Evolutionary conservation across 345 rosid species (phyloP).

Genomic region (Excoecaria cochinchinensis): DNA sequence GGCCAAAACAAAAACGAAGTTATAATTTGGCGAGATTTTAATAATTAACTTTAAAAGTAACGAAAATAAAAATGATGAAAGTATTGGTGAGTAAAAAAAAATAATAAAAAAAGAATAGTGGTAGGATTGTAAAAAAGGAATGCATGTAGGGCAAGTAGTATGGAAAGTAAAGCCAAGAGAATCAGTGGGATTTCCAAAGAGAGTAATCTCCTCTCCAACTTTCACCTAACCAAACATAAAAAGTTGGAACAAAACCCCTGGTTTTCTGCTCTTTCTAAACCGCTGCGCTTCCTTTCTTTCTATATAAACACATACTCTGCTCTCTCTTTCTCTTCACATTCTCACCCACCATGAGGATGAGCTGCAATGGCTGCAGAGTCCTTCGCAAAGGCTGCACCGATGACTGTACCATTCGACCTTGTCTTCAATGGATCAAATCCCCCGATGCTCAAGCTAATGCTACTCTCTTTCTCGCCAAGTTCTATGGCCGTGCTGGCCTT

Average conservation of each 20-base stretch:
- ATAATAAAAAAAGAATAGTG: background rate
- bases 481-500: constrained; percentile 34
- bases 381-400: constrained; percentile 29
- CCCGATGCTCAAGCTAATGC: constrained; percentile 33
- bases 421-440: constrained; percentile 28
- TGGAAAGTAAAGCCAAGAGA: constrained; percentile 1
- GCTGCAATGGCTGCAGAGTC: constrained; percentile 32
- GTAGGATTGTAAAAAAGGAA: constrained; percentile 31
- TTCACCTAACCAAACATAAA: constrained; percentile 18
- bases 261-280: constrained; percentile 31
- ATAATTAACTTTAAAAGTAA: too few relatives aligned
- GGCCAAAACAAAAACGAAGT: too few relatives aligned
- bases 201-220: constrained; percentile 9
- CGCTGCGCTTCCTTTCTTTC: constrained; percentile 10
- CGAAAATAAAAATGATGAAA: too few relatives aligned
- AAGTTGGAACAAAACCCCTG: constrained; percentile 22
- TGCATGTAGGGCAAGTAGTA: constrained; percentile 35
- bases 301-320: background rate
- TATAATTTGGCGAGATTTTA: too few relatives aligned
- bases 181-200: constrained; percentile 10
- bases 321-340: background rate
- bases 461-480: constrained; percentile 33
- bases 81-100: too few relatives aligned
- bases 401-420: constrained; percentile 26
- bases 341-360: constrained; percentile 20